Evolutionary conservation across 805 yeast species (phyloP), one percentile per base, ranked within the genome.

Genomic region (Saturnispora dispora): DNA sequence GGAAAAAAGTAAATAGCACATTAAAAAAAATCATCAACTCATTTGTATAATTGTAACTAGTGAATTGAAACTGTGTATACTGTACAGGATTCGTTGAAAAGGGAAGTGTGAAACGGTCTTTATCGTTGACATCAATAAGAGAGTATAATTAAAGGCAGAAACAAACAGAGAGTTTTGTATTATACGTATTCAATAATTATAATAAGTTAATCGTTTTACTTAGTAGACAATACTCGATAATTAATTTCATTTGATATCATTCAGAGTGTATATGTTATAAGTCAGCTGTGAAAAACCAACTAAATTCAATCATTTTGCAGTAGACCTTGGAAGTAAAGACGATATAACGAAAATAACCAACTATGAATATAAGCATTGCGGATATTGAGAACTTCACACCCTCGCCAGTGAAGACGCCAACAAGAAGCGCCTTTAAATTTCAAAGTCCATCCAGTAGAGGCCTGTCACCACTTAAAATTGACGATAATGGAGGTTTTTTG

Each of bases 321-420:
- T 18, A 37, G 22, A 37, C 41, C 25, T 37, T 37, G 11, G 13
- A 17, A 37, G 23, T 8, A 17, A 18, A 18, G 15, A 10, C 22
- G 11, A 40, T 11, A 40, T 5, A 18, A 30, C 8, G 13, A 23
- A 23, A 27, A 22, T 7, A 11, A 40, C 25, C 8, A 18, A 32
- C 18, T 20, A 45, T 45, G 48, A 45, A 45, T 15, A 46, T 46
- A 27, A 39, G 36, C 40, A n/a, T 47, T 15, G 45, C 30, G 4
- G 28, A 47, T 28, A 39, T 37, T 39, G 50, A 47, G 22, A 47
- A 47, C 18, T 37, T 17, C 22, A 47, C 50, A 20, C 44, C 41
- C 9, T 22, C 41, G 18, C 41, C 41, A 37, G 22, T 18, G 11
- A n/a, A 44, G 6, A 33, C 40, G 9, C 41, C 47, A 22, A 22